Evolutionary conservation across 805 yeast species (phyloP).

Genomic region (Kodamaea nitidulidarum): DNA sequence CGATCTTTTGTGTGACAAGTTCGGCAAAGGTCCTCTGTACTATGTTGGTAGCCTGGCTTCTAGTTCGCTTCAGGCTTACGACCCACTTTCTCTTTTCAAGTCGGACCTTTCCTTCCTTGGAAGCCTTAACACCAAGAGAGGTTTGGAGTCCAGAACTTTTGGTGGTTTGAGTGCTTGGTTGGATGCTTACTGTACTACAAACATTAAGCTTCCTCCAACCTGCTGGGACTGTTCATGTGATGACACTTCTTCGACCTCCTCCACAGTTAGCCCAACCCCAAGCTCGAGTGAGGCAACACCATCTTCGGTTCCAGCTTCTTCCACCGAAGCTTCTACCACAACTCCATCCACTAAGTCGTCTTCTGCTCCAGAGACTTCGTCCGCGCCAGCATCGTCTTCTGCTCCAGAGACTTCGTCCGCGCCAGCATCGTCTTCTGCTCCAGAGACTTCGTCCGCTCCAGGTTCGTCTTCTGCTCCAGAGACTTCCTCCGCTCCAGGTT

Average conservation of each 20-base stretch:
- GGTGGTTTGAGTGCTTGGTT: not conserved
- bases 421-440: not conserved
- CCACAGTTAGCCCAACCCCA: conserved; percentile 3
- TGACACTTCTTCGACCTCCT: conserved; percentile 4
- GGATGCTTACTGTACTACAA: conserved; percentile 5
- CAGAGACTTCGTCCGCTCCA: conserved; percentile 3
- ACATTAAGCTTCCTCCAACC: conserved; percentile 4
- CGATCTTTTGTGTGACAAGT: conserved; percentile 7
- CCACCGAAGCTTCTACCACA: not conserved
- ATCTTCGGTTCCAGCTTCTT: not conserved
- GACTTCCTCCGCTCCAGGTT: not conserved
- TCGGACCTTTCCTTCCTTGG: conserved; percentile 2
- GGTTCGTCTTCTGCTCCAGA: conserved; percentile 1
- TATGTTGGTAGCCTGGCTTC: conserved; percentile 2
- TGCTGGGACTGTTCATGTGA: conserved; percentile 15
- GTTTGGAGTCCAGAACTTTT: conserved; percentile 5
- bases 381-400: not conserved
- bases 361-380: conserved; percentile 1
- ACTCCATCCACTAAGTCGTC: not conserved
- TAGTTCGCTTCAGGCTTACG: conserved; percentile 1
- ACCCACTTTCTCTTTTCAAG: conserved; percentile 8
- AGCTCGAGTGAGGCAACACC: not conserved
- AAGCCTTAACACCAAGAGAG: not conserved
- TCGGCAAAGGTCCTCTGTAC: conserved; percentile 9
- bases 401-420: not conserved